Evolutionary conservation across 1,284 basidiomycete species (phyloP).

Genomic region (Melampsora medusae): DNA sequence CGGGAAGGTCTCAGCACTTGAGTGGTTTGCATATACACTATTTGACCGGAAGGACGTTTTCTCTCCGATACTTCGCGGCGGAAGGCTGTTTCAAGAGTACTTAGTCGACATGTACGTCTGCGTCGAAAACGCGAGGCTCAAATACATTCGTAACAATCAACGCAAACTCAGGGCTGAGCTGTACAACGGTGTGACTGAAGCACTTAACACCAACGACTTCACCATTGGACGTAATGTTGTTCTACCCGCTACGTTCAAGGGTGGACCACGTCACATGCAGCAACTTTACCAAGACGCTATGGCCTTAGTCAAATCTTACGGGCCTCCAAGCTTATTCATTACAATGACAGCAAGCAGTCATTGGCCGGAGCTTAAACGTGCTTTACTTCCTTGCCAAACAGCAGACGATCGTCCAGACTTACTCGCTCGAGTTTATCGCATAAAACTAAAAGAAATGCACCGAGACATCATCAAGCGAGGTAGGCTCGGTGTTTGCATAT

Average conservation of each 20-base stretch:
- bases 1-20: not conserved
- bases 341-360: conserved; percentile 12
- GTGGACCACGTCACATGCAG: not conserved
- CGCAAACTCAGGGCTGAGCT: conserved; percentile 55
- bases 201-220: not conserved
- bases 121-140: conserved; percentile 51
- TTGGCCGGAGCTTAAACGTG: not conserved
- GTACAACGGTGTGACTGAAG: conserved; percentile 41
- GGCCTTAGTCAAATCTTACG: not conserved
- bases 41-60: not conserved
- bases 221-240: not conserved
- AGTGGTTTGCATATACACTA: conserved; percentile 11
- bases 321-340: conserved; percentile 16
- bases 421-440: not conserved
- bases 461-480: too few relatives aligned
- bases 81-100: conserved; percentile 57
- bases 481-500: conserved; percentile 54
- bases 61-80: not conserved
- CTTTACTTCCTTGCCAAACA: not conserved
- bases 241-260: not conserved
- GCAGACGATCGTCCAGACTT: not conserved
- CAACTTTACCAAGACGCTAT: conserved; percentile 20
- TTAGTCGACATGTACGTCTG: conserved; percentile 54
- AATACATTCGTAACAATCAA: conserved; percentile 55
- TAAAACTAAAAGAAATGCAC: not conserved